A percentile compares a stretch with the other conserved stretches of the same genome.
These are phyloP conservation scores for Oryza officinalis DNA, from an alignment of 176 grass and related monocot genomes.

Conservation along the genomic window DNA sequence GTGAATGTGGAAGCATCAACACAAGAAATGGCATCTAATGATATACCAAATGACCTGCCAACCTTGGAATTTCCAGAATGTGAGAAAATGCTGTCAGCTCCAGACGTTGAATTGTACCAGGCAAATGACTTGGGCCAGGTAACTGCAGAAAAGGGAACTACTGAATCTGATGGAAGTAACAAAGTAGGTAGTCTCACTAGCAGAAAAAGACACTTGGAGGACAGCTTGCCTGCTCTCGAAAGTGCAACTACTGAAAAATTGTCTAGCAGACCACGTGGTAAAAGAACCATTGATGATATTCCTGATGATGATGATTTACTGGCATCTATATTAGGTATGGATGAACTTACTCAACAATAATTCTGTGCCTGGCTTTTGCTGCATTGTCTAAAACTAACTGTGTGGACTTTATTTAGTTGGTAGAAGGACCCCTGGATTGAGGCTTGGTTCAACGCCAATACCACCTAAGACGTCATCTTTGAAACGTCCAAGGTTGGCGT, in stretches of 20 bases:
- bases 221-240: slow-evolving; percentile 60
- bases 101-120: slow-evolving; percentile 45
- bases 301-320: slow-evolving; percentile 85
- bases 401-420: slow-evolving; percentile 60
- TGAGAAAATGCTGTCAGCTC: slow-evolving; percentile 82
- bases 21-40: slow-evolving; percentile 39
- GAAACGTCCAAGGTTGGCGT: slow-evolving; percentile 76
- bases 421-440: slow-evolving; percentile 80
- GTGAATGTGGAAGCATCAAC: slow-evolving; percentile 36
- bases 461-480: slow-evolving; percentile 51
- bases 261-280: slow-evolving; percentile 56
- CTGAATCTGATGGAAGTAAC: slow-evolving; percentile 92
- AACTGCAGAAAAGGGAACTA: slow-evolving; percentile 77
- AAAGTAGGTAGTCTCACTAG: slow-evolving; percentile 72
- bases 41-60: slow-evolving; percentile 42
- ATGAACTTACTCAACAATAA: slow-evolving; percentile 16
- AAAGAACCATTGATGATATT: slow-evolving; percentile 58
- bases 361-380: slow-evolving; percentile 31
- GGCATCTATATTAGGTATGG: slow-evolving; percentile 88
- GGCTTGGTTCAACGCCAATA: slow-evolving; percentile 59
- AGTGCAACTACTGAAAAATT: slow-evolving; percentile 71
- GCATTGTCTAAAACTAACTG: slow-evolving; percentile 34
- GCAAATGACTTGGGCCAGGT: slow-evolving; percentile 75
- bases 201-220: slow-evolving; percentile 79
- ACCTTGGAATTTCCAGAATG: slow-evolving; percentile 63